Evolutionary conservation across 306 rosid genomes (phyloP), one percentile per base, ranked within the genome.

Genomic region (Luffa acutangula): DNA sequence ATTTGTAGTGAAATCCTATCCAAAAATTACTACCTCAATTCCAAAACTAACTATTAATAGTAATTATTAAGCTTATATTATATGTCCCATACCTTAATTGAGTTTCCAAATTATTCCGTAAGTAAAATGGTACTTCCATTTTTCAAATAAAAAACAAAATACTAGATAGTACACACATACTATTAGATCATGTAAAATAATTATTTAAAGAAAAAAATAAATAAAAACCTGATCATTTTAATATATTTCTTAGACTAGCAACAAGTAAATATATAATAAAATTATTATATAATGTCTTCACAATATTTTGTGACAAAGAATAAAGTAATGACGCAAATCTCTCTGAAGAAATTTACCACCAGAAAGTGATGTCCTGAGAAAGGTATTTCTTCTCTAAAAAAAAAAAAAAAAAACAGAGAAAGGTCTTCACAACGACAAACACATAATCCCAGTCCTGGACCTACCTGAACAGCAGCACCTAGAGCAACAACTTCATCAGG

Each of bases 401-500:
- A 25, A 25, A 25, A 25, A n/a, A n/a, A 25, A 25, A 25, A 25
- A 25, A 72, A 31, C 13, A 14, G 11, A 72, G 77, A 45, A 25
- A 31, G 58, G 31, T 3, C 8, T 12, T 31, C 77, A 73, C 7
- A 73, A 33, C 21, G 79, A 15, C 12, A 9, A 15, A 42, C 64
- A 2, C 3, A 6, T 33, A 41, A 18, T 66, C 4, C 4, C 21
- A 51, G 21, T 42, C 0, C 52, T 3, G 56, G 57, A 36, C 85
- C 43, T 51, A 93, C 98, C 96, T 91, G 97, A 82, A 93, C 98
- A 37, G 98, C 98, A 88, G 98, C 98, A 13, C 98, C 98, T 42
- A 93, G 86, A 41, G 98, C 97, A 73, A 93, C 98, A 85, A 93
- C 98, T 89, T 93, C 98, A 84, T 93, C 97, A 39, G 98, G 98